These are phyloP conservation scores for Macadamia integrifolia DNA, from an alignment of 164 flowering plant species.

Conservation along the genomic window DNA sequence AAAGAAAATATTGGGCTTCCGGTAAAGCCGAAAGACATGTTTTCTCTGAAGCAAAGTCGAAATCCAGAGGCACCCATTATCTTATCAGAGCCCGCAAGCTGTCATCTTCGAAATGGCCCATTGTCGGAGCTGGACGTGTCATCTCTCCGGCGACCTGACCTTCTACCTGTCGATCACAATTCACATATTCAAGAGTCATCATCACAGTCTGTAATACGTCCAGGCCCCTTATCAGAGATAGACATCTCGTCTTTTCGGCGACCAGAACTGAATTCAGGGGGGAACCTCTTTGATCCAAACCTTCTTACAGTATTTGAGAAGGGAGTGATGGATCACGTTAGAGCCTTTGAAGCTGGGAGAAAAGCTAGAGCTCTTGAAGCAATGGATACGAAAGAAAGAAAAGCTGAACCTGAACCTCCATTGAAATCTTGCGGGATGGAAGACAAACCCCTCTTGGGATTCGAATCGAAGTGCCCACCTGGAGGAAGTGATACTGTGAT, in stretches of 20 bases:
- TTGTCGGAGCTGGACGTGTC: slow-evolving; percentile 10
- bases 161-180: background rate
- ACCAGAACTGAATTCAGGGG: slow-evolving; percentile 31
- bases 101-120: slow-evolving; percentile 6
- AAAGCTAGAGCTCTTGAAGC: slow-evolving; percentile 16
- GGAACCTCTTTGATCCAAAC: slow-evolving; percentile 37
- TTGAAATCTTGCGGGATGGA: slow-evolving; percentile 14
- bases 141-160: background rate
- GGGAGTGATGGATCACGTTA: slow-evolving; percentile 25
- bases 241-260: slow-evolving; percentile 26
- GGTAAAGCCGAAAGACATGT: slow-evolving; percentile 12
- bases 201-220: no score
- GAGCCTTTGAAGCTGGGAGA: slow-evolving; percentile 28
- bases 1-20: slow-evolving; percentile 61
- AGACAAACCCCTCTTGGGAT: slow-evolving; percentile 31
- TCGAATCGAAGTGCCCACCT: slow-evolving; percentile 67
- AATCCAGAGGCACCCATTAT: background rate
- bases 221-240: slow-evolving; percentile 19
- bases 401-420: slow-evolving; percentile 24
- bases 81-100: slow-evolving; percentile 6
- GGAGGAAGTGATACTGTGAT: slow-evolving; percentile 55
- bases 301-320: slow-evolving; percentile 34
- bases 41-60: slow-evolving; percentile 5
- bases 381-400: background rate
- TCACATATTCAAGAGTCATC: background rate